These are phyloP conservation scores for Chrysanthemum seticuspe DNA, from an alignment of 129 eudicot genomes.

Conservation along the genomic window DNA sequence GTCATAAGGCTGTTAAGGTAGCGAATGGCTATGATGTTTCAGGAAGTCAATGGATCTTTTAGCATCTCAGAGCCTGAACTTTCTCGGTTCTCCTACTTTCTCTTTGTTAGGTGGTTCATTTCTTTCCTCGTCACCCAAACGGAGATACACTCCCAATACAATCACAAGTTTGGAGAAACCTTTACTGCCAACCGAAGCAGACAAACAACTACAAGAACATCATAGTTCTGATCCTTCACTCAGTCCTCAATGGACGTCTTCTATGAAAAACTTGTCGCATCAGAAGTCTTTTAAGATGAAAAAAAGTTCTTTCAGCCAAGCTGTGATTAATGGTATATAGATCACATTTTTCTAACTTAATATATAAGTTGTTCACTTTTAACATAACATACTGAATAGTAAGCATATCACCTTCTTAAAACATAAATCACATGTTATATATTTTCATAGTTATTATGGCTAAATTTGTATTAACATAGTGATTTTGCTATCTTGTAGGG, in stretches of 20 bases:
- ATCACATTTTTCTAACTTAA: background rate
- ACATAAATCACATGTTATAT: background rate
- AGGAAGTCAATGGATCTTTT: constrained; percentile 33
- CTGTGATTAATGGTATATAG: constrained; percentile 70
- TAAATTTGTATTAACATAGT: background rate
- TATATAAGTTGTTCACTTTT: background rate
- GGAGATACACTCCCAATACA: constrained; percentile 41
- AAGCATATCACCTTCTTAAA: background rate
- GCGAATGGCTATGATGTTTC: constrained; percentile 6
- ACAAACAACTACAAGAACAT: constrained; percentile 43
- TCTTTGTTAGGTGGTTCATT: constrained; percentile 12
- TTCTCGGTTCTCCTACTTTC: constrained; percentile 25
- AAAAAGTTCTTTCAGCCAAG: constrained; percentile 69
- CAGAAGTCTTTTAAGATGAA: constrained; percentile 41
- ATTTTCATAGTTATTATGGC: background rate
- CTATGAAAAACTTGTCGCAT: constrained; percentile 37
- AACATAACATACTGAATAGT: no score
- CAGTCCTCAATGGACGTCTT: constrained; percentile 48
- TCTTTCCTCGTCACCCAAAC: constrained; percentile 39
- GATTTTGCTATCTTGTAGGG: constrained; percentile 44
- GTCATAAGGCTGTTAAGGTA: no score
- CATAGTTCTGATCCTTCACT: constrained; percentile 50
- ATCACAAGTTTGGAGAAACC: constrained; percentile 57
- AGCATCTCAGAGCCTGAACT: constrained; percentile 26
- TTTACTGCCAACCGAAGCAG: constrained; percentile 36